Base-by-base conservation (phyloP, 2,329 filamentous ascomycete genomes). In the Podosphaera aphanis region DNA sequence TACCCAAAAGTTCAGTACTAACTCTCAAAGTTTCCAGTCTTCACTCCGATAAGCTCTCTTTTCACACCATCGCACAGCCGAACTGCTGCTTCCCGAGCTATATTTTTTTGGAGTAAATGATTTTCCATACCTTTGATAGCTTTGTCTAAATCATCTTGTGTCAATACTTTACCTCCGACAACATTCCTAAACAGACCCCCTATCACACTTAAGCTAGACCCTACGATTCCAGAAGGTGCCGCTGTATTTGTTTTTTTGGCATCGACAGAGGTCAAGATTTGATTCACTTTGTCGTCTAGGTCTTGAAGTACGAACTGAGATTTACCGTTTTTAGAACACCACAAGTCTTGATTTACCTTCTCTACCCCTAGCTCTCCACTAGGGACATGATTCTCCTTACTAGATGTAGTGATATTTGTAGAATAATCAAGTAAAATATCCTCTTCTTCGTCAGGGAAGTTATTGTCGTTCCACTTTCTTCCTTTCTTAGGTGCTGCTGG, bases 111-210 rank as follows among this genome's bases (percentile, higher is more conserved):
- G 49, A 98, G 64, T 5, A 98, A 68, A 60, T 95, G 88, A 47
- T 93, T 84, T 59, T 94, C 84, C 84, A 98, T 94, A 27, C 80
- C 82, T 63, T 88, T 90, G 65, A 98, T 77, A 1, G 90, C 83
- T 61, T 92, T 93, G 50, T 84, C 80, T 19, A 98, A 70, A 57
- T 95, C 88, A 52, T 81, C 74, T 60, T 85, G 83, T 1, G 84
- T 92, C 56, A 98, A 65, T 0, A 79, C 83, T 67, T 94, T 94
- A 51, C 92, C 90, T 46, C 90, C 90, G 0, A 98, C 80, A 35
- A 98, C 80, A 59, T 94, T 95, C 52, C 84, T 77, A 67, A 98
- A 93, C 47, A 95, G 73, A 16, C 84, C 83, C 46, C 83, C 78
- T 51, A 95, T 81, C 13, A 83, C 82, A 58, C 75, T 84, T 47